Percentiles rank a stretch among this genome's conserved stretches.
These are phyloP conservation scores for Claviceps humidiphila DNA, from an alignment of 2,329 filamentous ascomycete species.

Conservation along the genomic window DNA sequence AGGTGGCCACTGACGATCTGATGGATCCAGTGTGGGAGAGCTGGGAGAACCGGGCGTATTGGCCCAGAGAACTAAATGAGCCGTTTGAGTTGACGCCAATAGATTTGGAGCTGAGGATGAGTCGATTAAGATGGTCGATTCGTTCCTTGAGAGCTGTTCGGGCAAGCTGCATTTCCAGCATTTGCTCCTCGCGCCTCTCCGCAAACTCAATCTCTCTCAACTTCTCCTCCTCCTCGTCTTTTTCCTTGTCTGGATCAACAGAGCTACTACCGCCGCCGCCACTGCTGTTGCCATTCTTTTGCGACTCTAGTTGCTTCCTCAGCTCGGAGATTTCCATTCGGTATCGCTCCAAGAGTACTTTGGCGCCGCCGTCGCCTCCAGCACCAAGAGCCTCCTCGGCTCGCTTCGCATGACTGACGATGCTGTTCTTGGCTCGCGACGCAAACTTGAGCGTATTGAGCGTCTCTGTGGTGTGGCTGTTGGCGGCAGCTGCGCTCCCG, in stretches of 20 bases:
- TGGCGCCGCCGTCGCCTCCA: conserved; percentile 71
- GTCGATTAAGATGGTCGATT: conserved; percentile 88
- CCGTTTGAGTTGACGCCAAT: conserved; percentile 78
- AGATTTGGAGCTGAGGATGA: conserved; percentile 93
- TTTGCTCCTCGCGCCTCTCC: conserved; percentile 86
- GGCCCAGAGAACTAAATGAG: conserved; percentile 54
- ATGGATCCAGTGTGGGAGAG: conserved; percentile 41
- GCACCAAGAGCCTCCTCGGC: conserved; percentile 76
- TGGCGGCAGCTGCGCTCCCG: conserved; percentile 55
- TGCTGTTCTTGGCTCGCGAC: conserved; percentile 91
- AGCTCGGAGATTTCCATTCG: conserved; percentile 83
- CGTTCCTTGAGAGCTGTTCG: conserved; percentile 92
- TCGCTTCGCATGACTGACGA: conserved; percentile 91
- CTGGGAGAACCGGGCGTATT: conserved; percentile 48
- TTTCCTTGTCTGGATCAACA: conserved; percentile 36
- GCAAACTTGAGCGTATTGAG: conserved; percentile 96
- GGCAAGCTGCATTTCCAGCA: conserved; percentile 96
- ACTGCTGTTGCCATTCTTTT: conserved; percentile 55
- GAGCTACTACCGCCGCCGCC: conserved; percentile 35
- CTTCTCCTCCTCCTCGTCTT: conserved; percentile 58
- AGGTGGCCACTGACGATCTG: conserved; percentile 58
- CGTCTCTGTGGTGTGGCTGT: conserved; percentile 73
- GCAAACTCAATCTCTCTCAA: conserved; percentile 67
- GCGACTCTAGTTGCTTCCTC: conserved; percentile 65
- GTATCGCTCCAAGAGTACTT: conserved; percentile 83